Conservation (phyloP, 139 green algal species). For the Dunaliella sp. region DNA sequence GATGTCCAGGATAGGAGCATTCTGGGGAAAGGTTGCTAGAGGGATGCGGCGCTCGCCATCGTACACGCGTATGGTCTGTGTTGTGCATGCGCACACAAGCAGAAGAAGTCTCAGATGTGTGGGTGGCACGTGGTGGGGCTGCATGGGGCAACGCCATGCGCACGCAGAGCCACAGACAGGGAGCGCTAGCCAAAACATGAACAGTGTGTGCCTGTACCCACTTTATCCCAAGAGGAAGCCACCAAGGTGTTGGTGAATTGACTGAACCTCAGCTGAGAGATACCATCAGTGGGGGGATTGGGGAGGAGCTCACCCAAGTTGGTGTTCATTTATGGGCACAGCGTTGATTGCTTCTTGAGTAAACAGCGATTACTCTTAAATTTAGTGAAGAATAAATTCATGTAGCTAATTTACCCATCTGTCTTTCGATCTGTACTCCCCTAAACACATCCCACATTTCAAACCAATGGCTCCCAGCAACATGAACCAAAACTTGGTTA, state of each 20-base stretch:
- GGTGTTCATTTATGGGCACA: too few species aligned
- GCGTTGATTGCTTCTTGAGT: too few species aligned
- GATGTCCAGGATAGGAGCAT: slow-evolving; percentile 69
- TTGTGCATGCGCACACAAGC: neutral
- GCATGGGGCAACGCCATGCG: neutral
- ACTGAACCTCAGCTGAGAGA: slow-evolving; percentile 64
- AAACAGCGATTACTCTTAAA: too few species aligned
- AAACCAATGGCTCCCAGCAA: too few species aligned
- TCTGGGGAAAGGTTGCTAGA: slow-evolving; percentile 42
- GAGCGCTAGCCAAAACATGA: too few species aligned
- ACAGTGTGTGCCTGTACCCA: slow-evolving; percentile 20
- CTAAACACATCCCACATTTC: too few species aligned
- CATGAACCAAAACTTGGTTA: neutral
- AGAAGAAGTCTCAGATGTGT: too few species aligned
- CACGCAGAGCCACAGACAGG: too few species aligned
- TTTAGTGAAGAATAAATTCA: too few species aligned
- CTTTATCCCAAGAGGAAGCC: slow-evolving; percentile 74
- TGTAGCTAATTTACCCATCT: too few species aligned
- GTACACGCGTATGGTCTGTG: slow-evolving; percentile 64
- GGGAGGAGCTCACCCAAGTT: slow-evolving; percentile 36
- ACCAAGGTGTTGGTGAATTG: slow-evolving; percentile 52
- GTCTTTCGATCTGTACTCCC: too few species aligned
- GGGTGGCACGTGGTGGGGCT: too few species aligned
- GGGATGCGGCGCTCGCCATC: slow-evolving; percentile 41
- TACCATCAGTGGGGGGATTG: slow-evolving; percentile 61